Base-by-base conservation (phyloP, 2,329 filamentous ascomycete genomes). In the Trichoderma sp. region DNA sequence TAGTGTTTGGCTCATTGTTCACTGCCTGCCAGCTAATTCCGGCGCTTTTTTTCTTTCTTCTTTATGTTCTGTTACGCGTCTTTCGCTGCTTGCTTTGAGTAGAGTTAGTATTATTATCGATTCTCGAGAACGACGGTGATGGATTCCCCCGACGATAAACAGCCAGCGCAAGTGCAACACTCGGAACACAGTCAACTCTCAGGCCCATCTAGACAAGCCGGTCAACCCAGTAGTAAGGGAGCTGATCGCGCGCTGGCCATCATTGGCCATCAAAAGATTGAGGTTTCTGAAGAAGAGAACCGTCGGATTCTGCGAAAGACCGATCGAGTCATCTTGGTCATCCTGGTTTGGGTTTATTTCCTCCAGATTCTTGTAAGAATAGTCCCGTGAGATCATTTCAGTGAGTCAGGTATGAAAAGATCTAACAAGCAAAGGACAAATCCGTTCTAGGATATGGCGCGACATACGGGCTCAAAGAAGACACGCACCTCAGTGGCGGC, bases 281-380 rank as follows among this genome's bases (percentile, higher is more conserved):
- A 56, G 3, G 67, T 74, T 19, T 70, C 70, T 10, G 72, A 73
- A 17, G 69, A 71, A 13, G 72, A 74, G 52, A 73, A 68, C 27
- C 67, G 69, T 4, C 82, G 84, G 10, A 89, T 90, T 69, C 81
- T 84, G 29, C 82, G 81, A 50, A 89, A 89, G 76, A 90, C 87
- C 1, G 89, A 90, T 73, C 82, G 80, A 58, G 81, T 82, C 32
- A 87, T 91, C 65, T 80, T 90, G 1, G 72, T 74, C 4, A 82
- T 87, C 58, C 80, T 87, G 1, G 74, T 85, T 57, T 87, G 84
- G 84, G 83, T 86, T n/a, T 87, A 87, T 74, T 87, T 87, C 72
- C 78, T 87, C 13, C 84, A 86, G 70, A 79, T 87, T 39, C 80
- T 88, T 12, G 42, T 45, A 22, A 45, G 42, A 45, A 5, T 22